Evolutionary conservation across 768 basidiomycete species (phyloP).

Genomic region (Psilocybe cubensis): DNA sequence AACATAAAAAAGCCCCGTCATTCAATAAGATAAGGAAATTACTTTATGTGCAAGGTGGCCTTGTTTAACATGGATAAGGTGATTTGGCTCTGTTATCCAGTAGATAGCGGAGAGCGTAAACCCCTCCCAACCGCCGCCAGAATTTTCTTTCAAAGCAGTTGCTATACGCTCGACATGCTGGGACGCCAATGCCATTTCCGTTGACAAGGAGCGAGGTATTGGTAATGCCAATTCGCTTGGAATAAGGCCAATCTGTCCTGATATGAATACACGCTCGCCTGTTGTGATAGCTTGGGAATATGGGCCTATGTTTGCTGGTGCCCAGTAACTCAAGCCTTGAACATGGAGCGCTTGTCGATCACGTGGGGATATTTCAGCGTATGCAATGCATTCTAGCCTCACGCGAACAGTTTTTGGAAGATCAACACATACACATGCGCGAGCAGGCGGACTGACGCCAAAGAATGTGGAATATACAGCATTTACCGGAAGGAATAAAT

Average conservation of each 20-base stretch:
- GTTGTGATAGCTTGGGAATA: constrained; percentile 91
- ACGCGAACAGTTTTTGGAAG: constrained; percentile 62
- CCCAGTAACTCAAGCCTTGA: constrained; percentile 97
- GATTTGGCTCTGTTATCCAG: constrained; percentile 58
- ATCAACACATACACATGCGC: constrained; percentile 90
- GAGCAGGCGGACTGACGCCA: constrained; percentile 88
- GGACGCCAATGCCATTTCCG: constrained; percentile 73
- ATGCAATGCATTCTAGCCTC: constrained; percentile 84
- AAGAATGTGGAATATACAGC: constrained; percentile 80
- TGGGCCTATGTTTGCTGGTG: constrained; percentile 97
- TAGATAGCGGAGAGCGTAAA: constrained; percentile 68
- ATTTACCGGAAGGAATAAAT: constrained; percentile 79
- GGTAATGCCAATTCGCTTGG: constrained; percentile 77
- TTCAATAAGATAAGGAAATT: not conserved
- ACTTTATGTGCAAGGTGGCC: constrained; percentile 36
- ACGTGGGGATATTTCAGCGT: constrained; percentile 36
- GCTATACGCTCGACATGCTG: constrained; percentile 82
- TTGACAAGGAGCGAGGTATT: constrained; percentile 52
- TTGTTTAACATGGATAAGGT: constrained; percentile 43
- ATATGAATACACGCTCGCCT: constrained; percentile 79
- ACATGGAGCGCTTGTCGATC: constrained; percentile 87
- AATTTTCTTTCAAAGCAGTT: constrained; percentile 55
- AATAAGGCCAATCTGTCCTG: constrained; percentile 93
- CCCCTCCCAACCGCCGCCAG: constrained; percentile 63
- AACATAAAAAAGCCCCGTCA: not conserved